A percentile compares a stretch with the other conserved stretches of the same genome.
These are phyloP conservation scores for Castanospermum australe DNA, from an alignment of 306 rosid genomes.

Conservation along the genomic window DNA sequence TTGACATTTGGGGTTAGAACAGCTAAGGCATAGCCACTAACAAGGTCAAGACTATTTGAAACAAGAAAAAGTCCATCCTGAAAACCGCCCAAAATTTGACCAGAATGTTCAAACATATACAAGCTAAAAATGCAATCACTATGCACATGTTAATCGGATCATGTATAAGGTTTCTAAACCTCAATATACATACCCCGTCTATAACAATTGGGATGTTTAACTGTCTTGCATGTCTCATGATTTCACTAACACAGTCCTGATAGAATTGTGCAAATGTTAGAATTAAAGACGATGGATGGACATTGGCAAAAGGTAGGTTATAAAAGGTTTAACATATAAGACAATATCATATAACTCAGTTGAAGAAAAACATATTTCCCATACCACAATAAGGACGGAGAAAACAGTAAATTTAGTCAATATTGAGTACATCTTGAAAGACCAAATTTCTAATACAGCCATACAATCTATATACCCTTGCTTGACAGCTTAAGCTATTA, in stretches of 20 bases:
- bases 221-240: constrained; percentile 74
- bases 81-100: constrained; percentile 23
- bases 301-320: neutral
- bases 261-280: constrained; percentile 30
- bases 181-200: constrained; percentile 71
- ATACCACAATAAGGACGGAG: neutral
- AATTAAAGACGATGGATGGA: constrained; percentile 15
- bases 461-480: neutral
- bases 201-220: constrained; percentile 68
- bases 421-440: neutral
- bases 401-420: neutral
- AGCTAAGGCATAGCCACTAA: constrained; percentile 74
- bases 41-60: constrained; percentile 70
- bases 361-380: neutral
- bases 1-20: constrained; percentile 87
- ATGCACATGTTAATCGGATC: constrained; percentile 7
- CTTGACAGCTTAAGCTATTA: neutral
- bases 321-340: neutral
- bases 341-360: neutral
- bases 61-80: constrained; percentile 94
- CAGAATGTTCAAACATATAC: neutral
- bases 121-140: constrained; percentile 1
- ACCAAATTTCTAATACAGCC: neutral
- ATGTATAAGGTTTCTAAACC: constrained; percentile 8
- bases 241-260: constrained; percentile 79